phyloP scores from a whole-genome alignment of 352 stramenopile genomes.

The Phytophthora tentaculata region DNA sequence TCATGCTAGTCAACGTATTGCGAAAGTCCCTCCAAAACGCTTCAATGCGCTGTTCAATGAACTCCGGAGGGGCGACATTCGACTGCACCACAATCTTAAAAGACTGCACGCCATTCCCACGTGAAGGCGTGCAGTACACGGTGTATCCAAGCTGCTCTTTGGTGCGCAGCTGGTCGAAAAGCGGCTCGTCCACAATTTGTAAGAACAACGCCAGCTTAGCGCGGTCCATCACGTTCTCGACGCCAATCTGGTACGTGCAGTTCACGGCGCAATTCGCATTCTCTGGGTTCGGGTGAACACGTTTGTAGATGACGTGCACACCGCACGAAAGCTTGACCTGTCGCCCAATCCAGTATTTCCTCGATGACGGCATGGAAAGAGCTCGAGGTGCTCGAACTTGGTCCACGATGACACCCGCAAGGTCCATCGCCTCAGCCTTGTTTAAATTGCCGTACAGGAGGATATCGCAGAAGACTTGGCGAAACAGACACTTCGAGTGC shows the following conservation, averaged over 20 bases:
- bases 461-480: conserved; percentile 47
- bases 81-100: conserved; percentile 85
- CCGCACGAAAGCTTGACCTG: conserved; percentile 35
- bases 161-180: conserved; percentile 70
- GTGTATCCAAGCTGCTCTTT: conserved; percentile 78
- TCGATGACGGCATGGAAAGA: conserved; percentile 31
- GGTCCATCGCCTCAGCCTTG: conserved; percentile 27
- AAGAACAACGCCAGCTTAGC: conserved; percentile 58
- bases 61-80: conserved; percentile 64
- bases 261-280: conserved; percentile 69
- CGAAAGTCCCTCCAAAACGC: conserved; percentile 59
- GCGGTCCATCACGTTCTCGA: conserved; percentile 47
- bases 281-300: conserved; percentile 48
- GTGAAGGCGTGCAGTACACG: conserved; percentile 62
- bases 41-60: conserved; percentile 76
- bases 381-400: conserved; percentile 18
- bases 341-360: conserved; percentile 36
- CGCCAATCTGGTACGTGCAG: conserved; percentile 57
- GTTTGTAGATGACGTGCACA: conserved; percentile 40
- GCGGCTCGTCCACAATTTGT: conserved; percentile 64
- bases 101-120: conserved; percentile 54
- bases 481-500: conserved; percentile 44
- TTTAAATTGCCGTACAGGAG: conserved; percentile 66
- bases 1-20: conserved; percentile 37
- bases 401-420: conserved; percentile 37